Evolutionary conservation across 1,284 basidiomycete genomes (phyloP), one percentile per base, ranked within the genome.

Genomic region (Ustilago esculenta): DNA sequence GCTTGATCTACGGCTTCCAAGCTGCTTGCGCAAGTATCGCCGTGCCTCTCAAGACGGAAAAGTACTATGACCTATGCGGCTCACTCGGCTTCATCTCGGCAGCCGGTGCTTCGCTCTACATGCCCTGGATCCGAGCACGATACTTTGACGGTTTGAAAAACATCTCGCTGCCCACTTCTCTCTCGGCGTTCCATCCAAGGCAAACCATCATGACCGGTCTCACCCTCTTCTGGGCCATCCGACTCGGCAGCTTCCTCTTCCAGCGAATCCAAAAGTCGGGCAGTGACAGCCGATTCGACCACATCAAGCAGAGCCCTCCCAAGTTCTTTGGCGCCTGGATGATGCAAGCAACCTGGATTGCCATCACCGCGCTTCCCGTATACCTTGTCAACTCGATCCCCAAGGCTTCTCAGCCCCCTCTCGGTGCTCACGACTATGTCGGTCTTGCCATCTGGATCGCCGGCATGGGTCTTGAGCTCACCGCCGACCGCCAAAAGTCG

Each of bases 321-420:
- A 85, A 82, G 50, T 92, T 91, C 76, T 84, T 87, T 1, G 84
- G 78, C 32, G 88, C 85, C 49, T 92, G 90, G 90, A 85, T 90
- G 73, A 87, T 85, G 7, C 90, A 91, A 88, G 89, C 88, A 0
- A 87, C 87, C 2, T 91, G 90, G 90, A 86, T 90, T 43, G 85
- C 87, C 40, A 61, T 89, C 12, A 88, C 89, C 44, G 88, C 89
- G 12, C 84, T 91, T 3, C 60, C 72, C 40, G 42, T 67, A 32
- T 59, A 51, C 40, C 55, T 86, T 83, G 83, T 86, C 65, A 92
- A 92, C 77, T 82, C 85, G 9, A 81, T 90, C n/a, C 88, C 90
- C 2, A 78, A 85, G 2, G 69, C 80, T 7, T 80, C 85, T 5
- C 88, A 89, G 63, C 86, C 88, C 11, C 83, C 85, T n/a, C 84